Base-by-base conservation (phyloP, 108 stramenopile genomes). In the Fistulifera pelliculosa region DNA sequence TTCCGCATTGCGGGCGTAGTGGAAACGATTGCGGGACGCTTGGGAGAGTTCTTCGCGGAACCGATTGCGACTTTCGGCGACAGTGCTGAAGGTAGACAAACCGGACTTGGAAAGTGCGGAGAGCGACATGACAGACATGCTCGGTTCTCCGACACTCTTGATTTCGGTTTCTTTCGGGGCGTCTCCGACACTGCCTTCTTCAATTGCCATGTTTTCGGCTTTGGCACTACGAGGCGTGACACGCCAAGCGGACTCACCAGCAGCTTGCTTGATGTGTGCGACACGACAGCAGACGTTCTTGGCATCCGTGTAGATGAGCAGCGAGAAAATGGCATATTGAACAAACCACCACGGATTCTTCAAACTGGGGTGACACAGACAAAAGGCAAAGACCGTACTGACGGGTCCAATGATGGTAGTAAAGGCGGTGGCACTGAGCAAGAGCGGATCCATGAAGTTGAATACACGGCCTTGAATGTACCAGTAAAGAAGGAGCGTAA, bases 261-360 rank as follows among this genome's bases (percentile, higher is more conserved):
- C 17, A 5, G 11, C 21, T 45, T 45, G 44, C 44, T 45, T 45
- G 7, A 45, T 4, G 11, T 21, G 44, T 5, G 44, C 44, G 17
- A 45, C 44, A 45, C 44, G 44, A 45, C 44, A 45, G 21, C 17
- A 21, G 44, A 45, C 44, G 21, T 45, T 45, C 44, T 45, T 45
- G 5, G 21, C 17, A 5, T 45, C 44, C 17, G 44, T 45, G 44
- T 45, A 45, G 44, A 45, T 21, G 44, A 45, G 44, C 19, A 45
- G 19, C 17, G 44, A 45, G 44, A 45, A 45, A 21, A 45, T 21
- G 44, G 44, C 44, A 21, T 45, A 45, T 21, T 21, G 17, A 21
- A 45, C 44, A 45, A 45, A 45, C 44, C 44, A 45, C 44, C 44
- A 45, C 4, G 44, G 44, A 21, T 45, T 45, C 44, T 45, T 45